Conservation (phyloP, 768 basidiomycete genomes). For the Tricholomella constricta region DNA sequence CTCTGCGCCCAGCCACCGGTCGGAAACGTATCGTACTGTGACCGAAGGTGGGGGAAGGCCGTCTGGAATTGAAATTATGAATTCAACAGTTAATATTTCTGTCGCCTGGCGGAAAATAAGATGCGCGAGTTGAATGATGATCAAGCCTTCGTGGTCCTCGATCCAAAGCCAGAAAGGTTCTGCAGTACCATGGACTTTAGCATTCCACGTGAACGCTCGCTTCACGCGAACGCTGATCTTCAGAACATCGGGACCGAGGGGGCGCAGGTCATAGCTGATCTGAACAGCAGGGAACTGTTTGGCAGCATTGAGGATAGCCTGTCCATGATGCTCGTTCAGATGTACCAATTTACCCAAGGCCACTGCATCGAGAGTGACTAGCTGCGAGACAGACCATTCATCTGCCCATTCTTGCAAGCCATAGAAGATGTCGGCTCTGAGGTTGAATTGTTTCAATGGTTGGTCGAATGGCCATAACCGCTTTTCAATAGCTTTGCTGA, state of each 20-base stretch:
- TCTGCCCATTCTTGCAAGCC: conserved; percentile 80
- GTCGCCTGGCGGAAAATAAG: conserved; percentile 72
- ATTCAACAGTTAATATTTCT: conserved; percentile 62
- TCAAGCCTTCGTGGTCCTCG: conserved; percentile 80
- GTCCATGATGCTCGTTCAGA: conserved; percentile 84
- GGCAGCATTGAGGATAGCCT: conserved; percentile 75
- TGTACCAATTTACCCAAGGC: conserved; percentile 81
- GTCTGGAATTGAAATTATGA: conserved; percentile 74
- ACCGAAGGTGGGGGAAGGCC: conserved; percentile 62
- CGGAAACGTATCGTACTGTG: conserved; percentile 80
- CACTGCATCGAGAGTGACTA: conserved; percentile 64
- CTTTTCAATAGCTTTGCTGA: conserved; percentile 93
- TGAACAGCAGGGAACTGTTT: conserved; percentile 79
- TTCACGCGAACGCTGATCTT: conserved; percentile 67
- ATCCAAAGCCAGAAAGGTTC: conserved; percentile 98
- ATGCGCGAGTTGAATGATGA: conserved; percentile 80
- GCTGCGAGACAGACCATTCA: conserved; percentile 73
- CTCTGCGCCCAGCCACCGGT: conserved; percentile 93
- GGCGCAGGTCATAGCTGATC: conserved; percentile 71
- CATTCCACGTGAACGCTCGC: conserved; percentile 79
- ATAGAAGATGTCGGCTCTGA: conserved; percentile 78
- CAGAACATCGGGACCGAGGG: conserved; percentile 82
- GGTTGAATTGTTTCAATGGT: conserved; percentile 78
- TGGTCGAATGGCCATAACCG: conserved; percentile 95
- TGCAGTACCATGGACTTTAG: conserved; percentile 66